phyloP scores from a whole-genome alignment of 257 asterid species.

The Solanum ahanhuiri region DNA sequence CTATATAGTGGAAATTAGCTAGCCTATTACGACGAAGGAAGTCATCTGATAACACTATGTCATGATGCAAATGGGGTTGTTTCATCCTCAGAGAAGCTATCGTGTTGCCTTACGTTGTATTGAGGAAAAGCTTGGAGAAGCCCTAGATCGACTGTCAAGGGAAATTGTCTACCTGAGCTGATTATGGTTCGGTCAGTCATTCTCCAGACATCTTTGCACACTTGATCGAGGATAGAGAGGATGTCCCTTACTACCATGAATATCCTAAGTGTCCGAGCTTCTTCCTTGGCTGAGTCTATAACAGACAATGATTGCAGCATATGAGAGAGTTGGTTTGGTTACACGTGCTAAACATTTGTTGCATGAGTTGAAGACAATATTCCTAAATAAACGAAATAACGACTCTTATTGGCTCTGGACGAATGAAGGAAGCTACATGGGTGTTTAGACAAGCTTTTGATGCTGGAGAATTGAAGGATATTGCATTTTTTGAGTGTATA shows the following conservation, averaged over 20 bases:
- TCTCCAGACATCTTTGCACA: slow-evolving; percentile 59
- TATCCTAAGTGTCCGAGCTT: slow-evolving; percentile 46
- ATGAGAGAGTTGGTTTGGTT: slow-evolving; percentile 81
- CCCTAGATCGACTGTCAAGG: no score
- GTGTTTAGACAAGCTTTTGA: no score
- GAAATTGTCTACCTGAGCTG: background rate
- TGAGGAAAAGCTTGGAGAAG: background rate
- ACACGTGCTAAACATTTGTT: slow-evolving; percentile 71
- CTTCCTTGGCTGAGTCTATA: slow-evolving; percentile 4
- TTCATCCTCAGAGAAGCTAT: background rate
- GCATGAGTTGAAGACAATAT: slow-evolving; percentile 80
- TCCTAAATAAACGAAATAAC: slow-evolving; percentile 16
- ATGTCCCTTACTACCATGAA: slow-evolving; percentile 67
- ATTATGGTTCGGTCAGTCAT: slow-evolving; percentile 37
- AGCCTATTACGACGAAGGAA: background rate
- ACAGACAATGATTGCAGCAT: slow-evolving; percentile 84
- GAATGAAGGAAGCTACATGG: no score
- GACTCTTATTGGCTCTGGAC: no score
- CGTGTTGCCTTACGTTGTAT: background rate
- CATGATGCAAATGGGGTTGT: background rate
- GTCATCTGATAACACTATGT: background rate
- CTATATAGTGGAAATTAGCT: background rate
- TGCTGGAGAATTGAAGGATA: no score
- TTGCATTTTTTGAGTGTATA: no score
- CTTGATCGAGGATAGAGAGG: slow-evolving; percentile 48